Evolutionary conservation across 495 filamentous ascomycete genomes (phyloP).

Genomic region (Neurospora sp.): DNA sequence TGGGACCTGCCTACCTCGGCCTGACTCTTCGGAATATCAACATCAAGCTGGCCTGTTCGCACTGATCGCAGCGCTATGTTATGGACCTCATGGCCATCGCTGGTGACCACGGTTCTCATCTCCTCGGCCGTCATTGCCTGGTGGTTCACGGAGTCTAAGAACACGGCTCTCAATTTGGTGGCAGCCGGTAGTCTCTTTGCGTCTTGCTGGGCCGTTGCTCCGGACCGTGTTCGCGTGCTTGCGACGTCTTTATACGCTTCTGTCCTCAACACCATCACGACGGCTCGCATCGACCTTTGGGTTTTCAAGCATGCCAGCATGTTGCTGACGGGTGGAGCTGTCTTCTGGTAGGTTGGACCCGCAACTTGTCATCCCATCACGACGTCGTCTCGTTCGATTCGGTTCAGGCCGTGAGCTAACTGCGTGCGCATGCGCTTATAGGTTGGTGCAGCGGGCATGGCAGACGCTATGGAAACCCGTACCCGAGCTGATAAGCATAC

Average conservation of each 20-base stretch:
- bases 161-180: conserved; percentile 33
- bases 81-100: conserved; percentile 41
- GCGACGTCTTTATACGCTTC: conserved; percentile 27
- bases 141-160: conserved; percentile 41
- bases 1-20: not conserved
- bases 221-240: conserved; percentile 30
- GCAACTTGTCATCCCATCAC: not conserved
- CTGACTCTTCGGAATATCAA: not conserved
- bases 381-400: not conserved
- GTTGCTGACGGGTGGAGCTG: conserved; percentile 33
- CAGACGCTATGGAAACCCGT: conserved; percentile 83
- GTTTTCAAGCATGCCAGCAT: conserved; percentile 33
- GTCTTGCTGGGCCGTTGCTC: conserved; percentile 36
- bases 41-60: not conserved
- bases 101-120: conserved; percentile 39
- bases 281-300: conserved; percentile 29
- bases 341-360: conserved; percentile 30
- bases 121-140: conserved; percentile 37
- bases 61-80: conserved; percentile 35
- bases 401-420: conserved; percentile 6
- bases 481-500: conserved; percentile 75
- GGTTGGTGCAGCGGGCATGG: conserved; percentile 73
- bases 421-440: conserved; percentile 19
- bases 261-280: conserved; percentile 19
- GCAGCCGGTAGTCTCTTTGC: conserved; percentile 35